These are phyloP conservation scores for Phytophthora colocasiae DNA, from an alignment of 352 stramenopile species.

Conservation along the genomic window DNA sequence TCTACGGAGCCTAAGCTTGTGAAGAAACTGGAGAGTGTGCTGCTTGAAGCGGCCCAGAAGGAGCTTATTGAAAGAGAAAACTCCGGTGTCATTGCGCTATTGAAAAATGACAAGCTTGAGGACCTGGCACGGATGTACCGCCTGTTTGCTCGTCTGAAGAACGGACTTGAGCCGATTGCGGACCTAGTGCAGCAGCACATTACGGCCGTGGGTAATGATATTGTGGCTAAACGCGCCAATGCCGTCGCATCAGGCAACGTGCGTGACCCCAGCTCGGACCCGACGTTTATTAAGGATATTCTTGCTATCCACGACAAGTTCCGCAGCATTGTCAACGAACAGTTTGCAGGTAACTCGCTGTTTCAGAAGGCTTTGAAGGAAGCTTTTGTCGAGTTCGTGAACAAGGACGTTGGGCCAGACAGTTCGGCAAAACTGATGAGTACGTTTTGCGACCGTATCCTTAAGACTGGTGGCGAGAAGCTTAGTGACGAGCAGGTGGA, in stretches of 20 bases:
- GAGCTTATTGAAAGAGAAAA: conserved; percentile 98
- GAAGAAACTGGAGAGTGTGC: conserved; percentile 92
- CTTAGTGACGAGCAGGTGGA: conserved; percentile 98
- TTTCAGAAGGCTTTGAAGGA: conserved; percentile 99
- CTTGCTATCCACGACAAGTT: conserved; percentile 99
- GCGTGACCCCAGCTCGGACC: conserved; percentile 93
- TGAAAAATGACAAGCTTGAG: conserved; percentile 98
- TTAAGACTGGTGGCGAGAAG: conserved; percentile 98
- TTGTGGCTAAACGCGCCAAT: conserved; percentile 86
- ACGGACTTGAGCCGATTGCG: conserved; percentile 97
- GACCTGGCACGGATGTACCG: conserved; percentile 98
- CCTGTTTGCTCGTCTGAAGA: conserved; percentile 96
- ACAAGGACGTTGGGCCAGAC: conserved; percentile 97
- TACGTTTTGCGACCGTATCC: conserved; percentile 99
- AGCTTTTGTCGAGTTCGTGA: conserved; percentile 99
- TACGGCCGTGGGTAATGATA: conserved; percentile 85
- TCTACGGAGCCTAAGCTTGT: conserved; percentile 97
- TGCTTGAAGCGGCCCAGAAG: conserved; percentile 95
- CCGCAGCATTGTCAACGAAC: conserved; percentile 95
- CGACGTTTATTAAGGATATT: conserved; percentile 98
- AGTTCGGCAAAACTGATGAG: conserved; percentile 99
- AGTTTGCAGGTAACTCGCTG: conserved; percentile 97
- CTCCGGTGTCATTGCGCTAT: conserved; percentile 94
- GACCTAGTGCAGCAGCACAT: conserved; percentile 97
- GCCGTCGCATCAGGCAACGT: conserved; percentile 93